Evolutionary conservation across 257 asterid species (phyloP), one percentile per base, ranked within the genome.

Genomic region (Primulina tabacum): DNA sequence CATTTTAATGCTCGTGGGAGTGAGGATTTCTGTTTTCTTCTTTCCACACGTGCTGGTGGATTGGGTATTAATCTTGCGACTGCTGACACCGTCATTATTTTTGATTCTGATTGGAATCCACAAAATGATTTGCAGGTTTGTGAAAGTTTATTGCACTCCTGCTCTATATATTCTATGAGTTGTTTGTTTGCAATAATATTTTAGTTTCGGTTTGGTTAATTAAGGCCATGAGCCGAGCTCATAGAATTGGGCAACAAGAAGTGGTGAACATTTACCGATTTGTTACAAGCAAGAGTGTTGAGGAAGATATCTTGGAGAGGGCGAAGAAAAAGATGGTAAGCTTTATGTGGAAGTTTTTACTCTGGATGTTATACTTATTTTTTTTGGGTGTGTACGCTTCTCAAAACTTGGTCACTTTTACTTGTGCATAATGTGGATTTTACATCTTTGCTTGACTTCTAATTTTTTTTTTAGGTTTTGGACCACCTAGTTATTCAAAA

Each of bases 221-320:
- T 71, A 77, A 91, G 98, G 99, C 99, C 74, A 94, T 94, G 99
- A 94, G 99, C 77, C 88, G 99, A 78, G 99, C 99, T 72, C 99
- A 94, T 77, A 86, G 99, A 80, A 94, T 94, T 82, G 99, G 99
- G 76, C 99, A 94, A 83, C 99, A 91, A 84, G 98, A 94, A 21
- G 99, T 94, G 53, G 99, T 94, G 71, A 94, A 94, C 79, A 94
- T 94, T 62, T 94, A 94, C 75, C 86, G 99, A 69, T 94, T 94
- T 81, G 99, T 94, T 70, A 94, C 99, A 59, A 91, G 99, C 89
- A 94, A 86, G 86, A 94, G 99, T 71, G 99, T 94, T 35, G 99
- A 94, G 88, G 99, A 94, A 83, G 98, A 94, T 80, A 94, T 94
- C 69, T 86, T 94, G 89, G 99, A 94, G 82, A 88, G 99, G 68